Evolutionary conservation across 371 early-diverging fungal species (phyloP).

Genomic region (Lichtheimia ramosa): DNA sequence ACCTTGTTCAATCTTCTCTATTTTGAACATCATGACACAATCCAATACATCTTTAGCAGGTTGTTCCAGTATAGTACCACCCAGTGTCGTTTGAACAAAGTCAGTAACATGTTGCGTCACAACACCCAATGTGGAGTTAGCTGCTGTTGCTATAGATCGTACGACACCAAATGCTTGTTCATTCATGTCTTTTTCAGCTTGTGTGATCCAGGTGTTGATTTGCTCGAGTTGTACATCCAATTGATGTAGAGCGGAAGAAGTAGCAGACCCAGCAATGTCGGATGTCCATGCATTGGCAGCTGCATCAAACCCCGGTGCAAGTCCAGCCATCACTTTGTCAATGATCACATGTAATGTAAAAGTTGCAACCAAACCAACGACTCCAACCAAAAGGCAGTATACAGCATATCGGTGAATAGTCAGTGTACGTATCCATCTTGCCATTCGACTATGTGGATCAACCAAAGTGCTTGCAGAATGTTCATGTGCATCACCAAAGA

Average conservation of each 20-base stretch:
- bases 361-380: conserved; percentile 18
- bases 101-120: conserved; percentile 22
- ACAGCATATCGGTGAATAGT: conserved; percentile 22
- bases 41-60: conserved; percentile 30
- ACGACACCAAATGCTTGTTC: conserved; percentile 23
- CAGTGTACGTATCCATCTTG: conserved; percentile 21
- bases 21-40: conserved; percentile 33
- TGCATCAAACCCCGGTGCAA: background rate
- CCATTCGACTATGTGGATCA: background rate
- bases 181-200: conserved; percentile 26
- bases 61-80: conserved; percentile 32
- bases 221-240: background rate
- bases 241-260: background rate
- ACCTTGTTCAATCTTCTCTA: conserved; percentile 35
- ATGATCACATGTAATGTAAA: background rate
- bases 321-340: background rate
- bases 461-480: background rate
- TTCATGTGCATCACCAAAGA: background rate
- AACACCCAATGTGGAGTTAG: conserved; percentile 27
- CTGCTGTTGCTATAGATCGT: conserved; percentile 17
- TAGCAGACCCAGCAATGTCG: background rate
- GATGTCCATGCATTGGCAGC: background rate
- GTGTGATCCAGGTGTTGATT: conserved; percentile 29
- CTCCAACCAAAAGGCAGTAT: conserved; percentile 30
- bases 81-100: conserved; percentile 20